Base-by-base conservation (phyloP, 257 asterid genomes). In the Mitragyna speciosa region DNA sequence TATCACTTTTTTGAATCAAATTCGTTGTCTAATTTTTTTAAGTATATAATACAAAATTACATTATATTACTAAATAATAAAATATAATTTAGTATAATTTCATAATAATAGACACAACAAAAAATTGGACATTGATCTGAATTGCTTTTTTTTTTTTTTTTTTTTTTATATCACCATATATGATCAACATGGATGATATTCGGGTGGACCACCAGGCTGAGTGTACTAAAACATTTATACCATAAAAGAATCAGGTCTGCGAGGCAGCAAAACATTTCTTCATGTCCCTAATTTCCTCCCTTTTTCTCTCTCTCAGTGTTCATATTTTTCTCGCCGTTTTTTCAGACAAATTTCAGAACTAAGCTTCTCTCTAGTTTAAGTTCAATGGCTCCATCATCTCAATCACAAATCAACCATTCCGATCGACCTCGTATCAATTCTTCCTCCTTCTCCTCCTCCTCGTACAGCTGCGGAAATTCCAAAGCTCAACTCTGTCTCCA, bases 401-500 rank as follows among this genome's bases (percentile, higher is more conserved):
- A 72, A 30, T 49, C n/a, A 15, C 65, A 72, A 72, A 26, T 31
- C 63, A 26, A 28, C 63, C 59, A 22, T 24, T 47, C 74, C 74
- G 54, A 43, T 41, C 31, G 41, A 26, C 2, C 58, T 12, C 58
- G 17, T 31, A 4, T 4, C 9, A 19, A 12, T 22, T 63, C 26
- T 17, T 63, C 66, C 33, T 24, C n/a, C 61, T 15, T 6, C 33
- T 63, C 66, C 33, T 24, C n/a, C 61, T 15, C 20, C 22, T 5
- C 19, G 0, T 17, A 64, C 36, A 30, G 14, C 15, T 51, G 63
- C 26, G 70, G 72, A 56, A 45, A 47, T 22, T 81, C 84, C 72
- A 81, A 58, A 81, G 73, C 81, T 43, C 84, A 81, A 47, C 67
- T 65, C 6, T 67, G 67, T 70, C 77, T 81, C 8, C 70, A 65